Percentiles rank a stretch among this genome's conserved stretches.
Conservation (phyloP, 805 yeast species). For the Torulaspora indica region DNA sequence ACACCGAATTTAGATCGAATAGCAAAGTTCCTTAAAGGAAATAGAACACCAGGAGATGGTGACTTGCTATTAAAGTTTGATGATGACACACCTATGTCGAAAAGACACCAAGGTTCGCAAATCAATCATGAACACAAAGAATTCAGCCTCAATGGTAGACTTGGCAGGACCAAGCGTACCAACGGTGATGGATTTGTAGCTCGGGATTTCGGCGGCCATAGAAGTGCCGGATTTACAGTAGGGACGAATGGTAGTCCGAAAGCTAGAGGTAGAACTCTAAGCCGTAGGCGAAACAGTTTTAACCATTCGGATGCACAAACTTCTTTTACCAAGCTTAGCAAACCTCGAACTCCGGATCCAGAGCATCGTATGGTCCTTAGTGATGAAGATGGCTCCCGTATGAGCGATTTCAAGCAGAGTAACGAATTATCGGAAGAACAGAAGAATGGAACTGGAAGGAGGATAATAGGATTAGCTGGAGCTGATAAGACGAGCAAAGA, state of each 20-base stretch:
- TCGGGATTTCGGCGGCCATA: background rate
- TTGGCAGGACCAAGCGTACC: background rate
- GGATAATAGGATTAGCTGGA: too few relatives aligned
- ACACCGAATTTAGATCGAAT: conserved; percentile 31
- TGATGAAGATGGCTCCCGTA: background rate
- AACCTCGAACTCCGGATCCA: too few relatives aligned
- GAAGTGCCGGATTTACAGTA: background rate
- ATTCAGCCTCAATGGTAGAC: background rate
- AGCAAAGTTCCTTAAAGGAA: conserved; percentile 23
- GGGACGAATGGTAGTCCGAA: background rate
- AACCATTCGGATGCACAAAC: background rate
- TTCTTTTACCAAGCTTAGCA: background rate
- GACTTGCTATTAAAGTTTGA: conserved; percentile 13
- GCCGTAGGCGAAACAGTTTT: background rate
- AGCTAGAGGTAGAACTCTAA: background rate
- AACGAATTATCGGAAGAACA: background rate
- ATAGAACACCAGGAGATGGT: conserved; percentile 17
- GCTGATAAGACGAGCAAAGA: too few relatives aligned
- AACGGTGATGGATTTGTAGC: background rate
- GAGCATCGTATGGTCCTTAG: background rate
- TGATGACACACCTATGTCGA: conserved; percentile 21
- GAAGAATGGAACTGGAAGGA: background rate
- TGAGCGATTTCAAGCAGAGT: background rate
- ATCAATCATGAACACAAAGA: background rate
- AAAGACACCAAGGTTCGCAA: conserved; percentile 6